Base-by-base conservation (phyloP, 108 stramenopile species). In the Phaeodactylum tricornutum region DNA sequence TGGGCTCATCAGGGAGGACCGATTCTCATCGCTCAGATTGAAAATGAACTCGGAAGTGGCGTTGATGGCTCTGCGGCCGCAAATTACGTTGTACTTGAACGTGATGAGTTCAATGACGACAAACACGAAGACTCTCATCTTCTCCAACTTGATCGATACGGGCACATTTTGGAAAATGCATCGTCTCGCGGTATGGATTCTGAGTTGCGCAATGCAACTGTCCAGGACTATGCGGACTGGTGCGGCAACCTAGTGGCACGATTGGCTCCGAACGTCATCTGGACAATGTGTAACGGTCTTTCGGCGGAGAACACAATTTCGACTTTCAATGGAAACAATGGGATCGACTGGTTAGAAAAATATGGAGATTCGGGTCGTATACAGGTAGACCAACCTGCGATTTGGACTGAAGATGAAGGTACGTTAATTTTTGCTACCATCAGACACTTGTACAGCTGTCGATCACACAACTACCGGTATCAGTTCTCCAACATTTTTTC, bases 271-370 rank as follows among this genome's bases (percentile, higher is more conserved):
- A 15, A 70, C 34, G 69, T 79, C n/a, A 63, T 67, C 6, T 75
- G 74, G 72, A 61, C 72, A 36, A 84, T 84, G 81, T 84, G 81
- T 62, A 69, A 74, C 51, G 76, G 76, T 5, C 34, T 71, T 4
- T 59, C 63, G 16, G 61, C 71, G 16, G 29, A 43, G 26, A 69
- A 69, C 35, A 69, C 69, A 1, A 74, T 84, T 43, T 53, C 59
- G 21, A 75, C 81, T 1, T 84, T 73, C 68, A 84, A 84, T 62
- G 77, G 74, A 19, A 48, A 55, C 19, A 37, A 49, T 45, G 43
- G 56, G 25, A 33, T 35, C 31, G 31, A 46, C 8, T 82, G 72
- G 72, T 46, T 81, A 19, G 79, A 76, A 34, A 30, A 40, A 6
- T 44, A 81, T 40, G 77, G 77, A 28, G 62, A 59, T 23, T 62